Base-by-base conservation (phyloP, 192 early-diverging fungal species). In the Podila horticola region DNA sequence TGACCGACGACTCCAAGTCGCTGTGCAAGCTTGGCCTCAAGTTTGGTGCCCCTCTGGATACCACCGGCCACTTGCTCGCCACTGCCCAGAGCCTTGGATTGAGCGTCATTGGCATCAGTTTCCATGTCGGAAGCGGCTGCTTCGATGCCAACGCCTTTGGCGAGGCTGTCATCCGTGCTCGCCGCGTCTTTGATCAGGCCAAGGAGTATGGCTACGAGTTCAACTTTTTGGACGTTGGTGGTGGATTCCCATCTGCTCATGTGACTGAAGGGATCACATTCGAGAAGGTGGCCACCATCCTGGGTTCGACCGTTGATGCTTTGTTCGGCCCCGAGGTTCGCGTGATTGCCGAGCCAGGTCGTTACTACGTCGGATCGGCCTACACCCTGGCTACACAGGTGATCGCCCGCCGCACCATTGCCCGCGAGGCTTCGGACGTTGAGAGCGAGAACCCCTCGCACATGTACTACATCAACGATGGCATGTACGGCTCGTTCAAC, bases 401-500 rank as follows among this genome's bases (percentile, higher is more conserved):
- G 49, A 90, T 96, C 74, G 95, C 96, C 12, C 94, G 97, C 58
- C 91, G 97, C 72, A 90, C 90, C 41, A 67, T 84, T 50, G 34
- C 51, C 24, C 66, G 71, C 22, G 74, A 73, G 15, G 20, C 51
- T 2, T 19, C 45, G 2, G 36, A 63, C 7, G 84, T 33, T 10
- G 64, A 67, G 49, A 57, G 50, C 34, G 51, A 69, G 30, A 64
- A 66, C 59, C 71, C 75, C 30, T 69, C 84, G 48, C 91, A 84
- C 64, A 90, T 91, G 87, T 90, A 99, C 90, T 99, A 99, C 83
- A 92, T 99, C 82, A 99, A 99, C 82, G 97, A 99, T 76, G 97
- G 97, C 61, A 92, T 97, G 86, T 99, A 99, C 81, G 97, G 95
- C 69, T 91, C 91, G 83, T 98, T 99, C 89, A 99, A 99, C 88